Base-by-base conservation (phyloP, 805 yeast genomes). In the Ogataea minuta region DNA sequence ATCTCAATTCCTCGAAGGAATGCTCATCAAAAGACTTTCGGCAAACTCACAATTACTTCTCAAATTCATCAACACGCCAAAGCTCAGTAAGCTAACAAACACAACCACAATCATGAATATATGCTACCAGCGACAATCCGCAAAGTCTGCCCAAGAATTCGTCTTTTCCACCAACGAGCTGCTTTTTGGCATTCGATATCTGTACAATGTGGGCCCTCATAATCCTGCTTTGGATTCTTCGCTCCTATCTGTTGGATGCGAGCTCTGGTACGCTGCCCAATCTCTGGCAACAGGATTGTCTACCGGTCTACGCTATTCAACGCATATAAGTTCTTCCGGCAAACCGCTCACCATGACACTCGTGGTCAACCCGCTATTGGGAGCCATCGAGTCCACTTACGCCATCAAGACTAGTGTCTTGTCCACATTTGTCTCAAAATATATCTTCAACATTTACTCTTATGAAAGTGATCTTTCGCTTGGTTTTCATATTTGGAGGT, bases 271-370 rank as follows among this genome's bases (percentile, higher is more conserved):
- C 50, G 95, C 95, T 1, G 77, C 88, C 0, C 60, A 73, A 31
- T 82, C 85, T 31, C 82, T 87, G 74, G 81, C 91, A 43, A 97
- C 97, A 0, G 98, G 97, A 0, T 58, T 90, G 13, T 86, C 96
- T 0, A 77, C 95, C 2, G 91, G 95, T 0, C 59, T 88, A 33
- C 66, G 97, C 31, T 91, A 93, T 59, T 75, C 91, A 1, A 86
- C 96, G 0, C 81, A 86, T 45, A 37, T 61, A 6, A 79, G 96
- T 0, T 77, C 85, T 29, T 84, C 95, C 0, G 95, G 95, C 3
- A 84, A 87, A 46, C 99, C 99, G 0, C 64, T 90, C 46, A 85
- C 96, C 0, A 75, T 93, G 72, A 84, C 98, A 0, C 55, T 91
- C 27, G 81, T 95, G 0, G 72, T 83, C 42, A 93, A 93, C 59